A percentile compares a stretch with the other conserved stretches of the same genome.
phyloP scores from a whole-genome alignment of 176 grass and related monocot species.

The Hyparrhenia diplandra region DNA sequence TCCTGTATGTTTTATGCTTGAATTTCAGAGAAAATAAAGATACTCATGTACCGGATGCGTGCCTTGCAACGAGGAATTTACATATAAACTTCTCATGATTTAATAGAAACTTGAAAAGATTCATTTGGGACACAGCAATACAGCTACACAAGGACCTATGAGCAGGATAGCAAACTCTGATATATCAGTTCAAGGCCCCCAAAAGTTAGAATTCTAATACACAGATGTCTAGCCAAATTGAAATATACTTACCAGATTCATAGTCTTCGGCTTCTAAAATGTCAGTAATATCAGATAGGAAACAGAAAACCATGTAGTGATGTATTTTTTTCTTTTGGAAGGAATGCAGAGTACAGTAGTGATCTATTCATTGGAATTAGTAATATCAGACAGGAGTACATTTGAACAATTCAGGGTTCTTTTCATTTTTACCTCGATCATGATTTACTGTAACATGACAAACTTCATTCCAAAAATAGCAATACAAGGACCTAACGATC shows the following conservation, averaged over 20 bases:
- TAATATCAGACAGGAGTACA: too few species aligned
- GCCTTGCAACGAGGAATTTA: not conserved
- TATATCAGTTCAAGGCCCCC: not conserved
- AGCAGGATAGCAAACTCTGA: not conserved
- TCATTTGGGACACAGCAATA: not conserved
- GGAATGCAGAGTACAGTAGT: not conserved
- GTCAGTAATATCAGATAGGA: not conserved
- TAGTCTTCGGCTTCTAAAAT: not conserved
- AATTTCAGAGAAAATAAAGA: not conserved
- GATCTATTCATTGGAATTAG: not conserved
- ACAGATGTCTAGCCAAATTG: not conserved
- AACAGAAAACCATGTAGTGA: not conserved
- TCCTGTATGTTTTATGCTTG: not conserved
- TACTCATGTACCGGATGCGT: not conserved
- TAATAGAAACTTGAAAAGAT: not conserved
- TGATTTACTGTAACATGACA: not conserved
- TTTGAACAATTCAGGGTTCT: not conserved
- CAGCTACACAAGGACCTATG: not conserved
- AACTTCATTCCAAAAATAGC: constrained; percentile 1
- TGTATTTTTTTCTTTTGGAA: too few species aligned
- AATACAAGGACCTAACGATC: constrained; percentile 38
- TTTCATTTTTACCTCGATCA: not conserved
- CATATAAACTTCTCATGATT: not conserved
- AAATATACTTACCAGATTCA: not conserved
- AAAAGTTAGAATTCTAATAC: not conserved